phyloP scores from a whole-genome alignment of 331 rosid genomes.

The Arachis monticola region DNA sequence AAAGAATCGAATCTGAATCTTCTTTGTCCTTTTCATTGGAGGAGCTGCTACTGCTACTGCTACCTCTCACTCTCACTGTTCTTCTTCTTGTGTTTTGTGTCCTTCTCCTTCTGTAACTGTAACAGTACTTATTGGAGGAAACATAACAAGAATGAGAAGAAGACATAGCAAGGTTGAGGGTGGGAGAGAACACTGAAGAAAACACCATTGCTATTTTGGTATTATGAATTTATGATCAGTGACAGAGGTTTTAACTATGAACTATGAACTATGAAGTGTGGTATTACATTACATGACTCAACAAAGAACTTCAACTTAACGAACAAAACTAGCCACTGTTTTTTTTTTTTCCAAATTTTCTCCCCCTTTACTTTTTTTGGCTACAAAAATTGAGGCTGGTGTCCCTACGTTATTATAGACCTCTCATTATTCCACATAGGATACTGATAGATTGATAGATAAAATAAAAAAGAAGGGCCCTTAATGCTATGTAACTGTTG shows the following conservation, averaged over 20 bases:
- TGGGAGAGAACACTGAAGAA: constrained; percentile 56
- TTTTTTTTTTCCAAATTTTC: not conserved
- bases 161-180: constrained; percentile 51
- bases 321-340: constrained; percentile 34
- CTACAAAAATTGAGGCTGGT: constrained; percentile 39
- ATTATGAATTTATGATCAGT: constrained; percentile 31
- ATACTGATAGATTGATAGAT: not conserved
- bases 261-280: not conserved
- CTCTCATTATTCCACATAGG: constrained; percentile 45
- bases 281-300: no score
- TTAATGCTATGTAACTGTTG: no score
- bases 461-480: no score
- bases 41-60: constrained; percentile 39
- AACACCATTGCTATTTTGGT: constrained; percentile 53
- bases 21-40: constrained; percentile 42
- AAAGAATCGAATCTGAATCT: constrained; percentile 43
- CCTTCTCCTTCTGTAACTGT: constrained; percentile 29
- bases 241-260: constrained; percentile 5
- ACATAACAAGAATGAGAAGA: not conserved
- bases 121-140: constrained; percentile 32
- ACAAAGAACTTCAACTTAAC: constrained; percentile 33
- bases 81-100: constrained; percentile 19
- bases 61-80: constrained; percentile 48
- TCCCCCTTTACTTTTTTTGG: not conserved
- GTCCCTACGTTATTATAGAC: constrained; percentile 33